Base-by-base conservation (phyloP, 2,329 filamentous ascomycete genomes). In the Colletotrichum caudatum region DNA sequence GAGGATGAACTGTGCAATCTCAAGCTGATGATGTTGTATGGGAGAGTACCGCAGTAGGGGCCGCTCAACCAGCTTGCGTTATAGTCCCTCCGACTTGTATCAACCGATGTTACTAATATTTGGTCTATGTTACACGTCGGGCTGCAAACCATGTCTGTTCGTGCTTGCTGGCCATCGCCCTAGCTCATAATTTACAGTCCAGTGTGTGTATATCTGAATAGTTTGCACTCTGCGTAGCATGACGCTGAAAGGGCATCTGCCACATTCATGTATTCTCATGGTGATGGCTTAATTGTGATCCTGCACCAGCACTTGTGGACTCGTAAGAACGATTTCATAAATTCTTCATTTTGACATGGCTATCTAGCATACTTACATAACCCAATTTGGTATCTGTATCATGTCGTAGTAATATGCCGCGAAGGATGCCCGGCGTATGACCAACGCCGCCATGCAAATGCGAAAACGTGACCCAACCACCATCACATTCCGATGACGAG, bases 341-440 rank as follows among this genome's bases (percentile, higher is more conserved):
- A 44, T 14, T 71, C 35, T 41, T 23, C 33, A 29, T 57, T 39
- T 39, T 59, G 60, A 56, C 66, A 66, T 66, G 16, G 5, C 39
- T 66, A 20, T 70, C 48, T 66, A 66, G 56, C 41, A 64, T 71
- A 69, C 69, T 54, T 60, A 70, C 56, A 58, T 41, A 61, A 39
- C 29, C 66, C 56, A 61, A 61, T 59, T 69, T 71, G 70, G 67
- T 72, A 72, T 72, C 70, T 70, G 66, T 37, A 62, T 62, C 29
- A 50, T 66, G 48, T 64, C 59, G 53, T 71, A n/a, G 66, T 70
- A 29, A 53, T 51, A 51, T 66, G 48, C 66, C 26, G 44, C 58
- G 11, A 66, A 63, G 33, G 14, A 54, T 48, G 54, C 37, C 59
- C 46, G 54, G 59, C 44, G 39, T 54, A 64, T 64, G 61, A 56